These are phyloP conservation scores for Phytophthora pini DNA, from an alignment of 352 stramenopile genomes.

Conservation along the genomic window DNA sequence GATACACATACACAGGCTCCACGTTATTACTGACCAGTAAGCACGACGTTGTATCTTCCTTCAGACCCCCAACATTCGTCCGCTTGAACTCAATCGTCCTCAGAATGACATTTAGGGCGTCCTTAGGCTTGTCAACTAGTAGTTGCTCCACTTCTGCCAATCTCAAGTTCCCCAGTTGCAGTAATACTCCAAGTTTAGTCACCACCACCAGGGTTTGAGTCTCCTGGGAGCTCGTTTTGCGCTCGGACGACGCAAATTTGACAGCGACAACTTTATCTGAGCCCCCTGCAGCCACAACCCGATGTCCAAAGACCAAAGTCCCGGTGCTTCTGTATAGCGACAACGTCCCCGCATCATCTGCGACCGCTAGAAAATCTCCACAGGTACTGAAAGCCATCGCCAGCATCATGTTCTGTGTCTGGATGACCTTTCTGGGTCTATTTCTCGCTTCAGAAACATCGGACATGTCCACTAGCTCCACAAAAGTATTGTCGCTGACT, in stretches of 20 bases:
- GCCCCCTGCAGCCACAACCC: conserved; percentile 1
- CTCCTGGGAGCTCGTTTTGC: conserved; percentile 2
- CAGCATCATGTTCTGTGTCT: conserved; percentile 16
- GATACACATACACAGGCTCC: background rate
- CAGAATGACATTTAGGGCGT: conserved; percentile 34
- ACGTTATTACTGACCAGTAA: conserved; percentile 18
- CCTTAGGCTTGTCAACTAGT: conserved; percentile 14
- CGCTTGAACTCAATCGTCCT: conserved; percentile 33
- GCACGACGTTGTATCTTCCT: conserved; percentile 19
- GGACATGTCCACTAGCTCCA: conserved; percentile 6
- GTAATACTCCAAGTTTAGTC: conserved; percentile 25
- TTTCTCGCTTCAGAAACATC: background rate
- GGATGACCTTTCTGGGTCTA: conserved; percentile 25
- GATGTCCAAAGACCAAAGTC: conserved; percentile 27
- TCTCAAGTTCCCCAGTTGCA: conserved; percentile 33
- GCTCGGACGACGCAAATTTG: conserved; percentile 17
- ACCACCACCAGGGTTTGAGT: conserved; percentile 41
- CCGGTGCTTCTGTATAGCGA: conserved; percentile 42
- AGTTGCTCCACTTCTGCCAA: conserved; percentile 42
- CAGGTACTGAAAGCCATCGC: conserved; percentile 46
- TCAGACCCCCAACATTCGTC: conserved; percentile 20
- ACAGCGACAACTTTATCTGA: conserved; percentile 26
- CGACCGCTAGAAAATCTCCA: conserved; percentile 41
- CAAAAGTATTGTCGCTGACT: conserved; percentile 1
- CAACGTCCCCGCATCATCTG: conserved; percentile 31